These are phyloP conservation scores for Pleurotus citrinopileatus DNA, from an alignment of 768 basidiomycete species.

Conservation along the genomic window DNA sequence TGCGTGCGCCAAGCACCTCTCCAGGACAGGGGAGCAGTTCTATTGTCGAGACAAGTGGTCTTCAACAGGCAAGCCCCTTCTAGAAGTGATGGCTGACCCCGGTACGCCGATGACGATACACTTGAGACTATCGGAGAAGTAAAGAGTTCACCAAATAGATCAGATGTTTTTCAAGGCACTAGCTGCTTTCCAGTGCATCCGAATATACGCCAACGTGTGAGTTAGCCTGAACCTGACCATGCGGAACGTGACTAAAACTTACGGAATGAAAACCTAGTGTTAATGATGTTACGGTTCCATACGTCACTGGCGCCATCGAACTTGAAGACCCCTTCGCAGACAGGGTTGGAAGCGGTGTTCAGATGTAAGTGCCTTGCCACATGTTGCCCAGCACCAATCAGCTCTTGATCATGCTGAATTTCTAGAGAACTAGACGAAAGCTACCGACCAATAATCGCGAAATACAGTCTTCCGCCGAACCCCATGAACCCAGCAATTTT, in stretches of 20 bases:
- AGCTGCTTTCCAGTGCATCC: background rate
- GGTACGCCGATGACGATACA: conserved; percentile 13
- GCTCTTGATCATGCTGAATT: background rate
- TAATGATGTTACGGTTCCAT: conserved; percentile 8
- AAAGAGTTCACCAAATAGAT: background rate
- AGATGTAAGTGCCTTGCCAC: conserved; percentile 1
- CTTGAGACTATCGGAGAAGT: conserved; percentile 5
- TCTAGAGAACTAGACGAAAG: background rate
- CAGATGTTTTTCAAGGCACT: conserved; percentile 7
- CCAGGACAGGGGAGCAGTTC: conserved; percentile 58
- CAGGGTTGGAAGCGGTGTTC: conserved; percentile 3
- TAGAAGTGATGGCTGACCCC: conserved; percentile 47
- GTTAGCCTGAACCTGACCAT: background rate
- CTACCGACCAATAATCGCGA: conserved; percentile 2
- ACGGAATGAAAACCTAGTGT: background rate
- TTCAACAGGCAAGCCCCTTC: conserved; percentile 43
- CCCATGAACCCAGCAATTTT: background rate
- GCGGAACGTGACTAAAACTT: background rate
- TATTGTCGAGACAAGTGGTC: conserved; percentile 53
- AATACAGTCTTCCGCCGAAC: conserved; percentile 4
- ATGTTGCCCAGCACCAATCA: background rate
- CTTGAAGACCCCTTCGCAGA: conserved; percentile 6
- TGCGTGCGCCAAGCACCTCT: conserved; percentile 48
- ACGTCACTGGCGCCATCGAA: conserved; percentile 8
- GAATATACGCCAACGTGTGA: conserved; percentile 8